Evolutionary conservation across 164 flowering plant species (phyloP), one percentile per base, ranked within the genome.

Genomic region (Platanus orientalis): DNA sequence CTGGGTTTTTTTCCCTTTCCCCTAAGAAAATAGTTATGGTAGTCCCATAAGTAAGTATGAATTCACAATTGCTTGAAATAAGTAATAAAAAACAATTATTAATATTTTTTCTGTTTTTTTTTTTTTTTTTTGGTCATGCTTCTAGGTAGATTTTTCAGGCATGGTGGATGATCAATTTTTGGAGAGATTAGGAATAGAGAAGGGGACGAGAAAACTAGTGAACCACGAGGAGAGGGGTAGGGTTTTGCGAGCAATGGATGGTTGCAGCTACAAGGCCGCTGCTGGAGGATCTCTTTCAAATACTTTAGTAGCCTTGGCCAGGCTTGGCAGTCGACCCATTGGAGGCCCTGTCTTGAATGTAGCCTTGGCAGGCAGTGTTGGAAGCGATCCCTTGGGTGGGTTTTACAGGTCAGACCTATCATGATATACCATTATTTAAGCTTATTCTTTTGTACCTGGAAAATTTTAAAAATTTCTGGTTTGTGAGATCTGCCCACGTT

Each of bases 281-380:
- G 98, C 97, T 62, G 98, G 97, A 27, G 98, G 98, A 11, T 93
- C 98, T 69, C 92, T 93, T 50, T 93, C 98, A 10, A 93, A 93
- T 53, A 85, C 79, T 30, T 77, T 93, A 25, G 98, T 93, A 57
- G 98, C 96, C 57, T 72, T 93, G 69, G 89, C 98, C 16, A 84
- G 98, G 77, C 90, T 93, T 44, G 94, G 97, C 26, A 63, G 77
- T 44, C 74, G 59, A 60, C 63, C 90, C 25, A 66, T 70, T 58
- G 87, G 86, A 68, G 88, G 87, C 40, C 84, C 87, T 64, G 44
- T 67, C 26, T 66, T 89, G 62, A 84, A 86, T 73, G 84, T 90
- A 20, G 97, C 89, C 57, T 87, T 93, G 97, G 80, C 88, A 7
- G 98, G 96, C 54, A 89, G 97, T 65, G 80, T 93, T 3, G 98